Percentiles rank a stretch among this genome's conserved stretches.
Evolutionary conservation across 768 basidiomycete species (phyloP).

Genomic region (Leccinum imitatum): DNA sequence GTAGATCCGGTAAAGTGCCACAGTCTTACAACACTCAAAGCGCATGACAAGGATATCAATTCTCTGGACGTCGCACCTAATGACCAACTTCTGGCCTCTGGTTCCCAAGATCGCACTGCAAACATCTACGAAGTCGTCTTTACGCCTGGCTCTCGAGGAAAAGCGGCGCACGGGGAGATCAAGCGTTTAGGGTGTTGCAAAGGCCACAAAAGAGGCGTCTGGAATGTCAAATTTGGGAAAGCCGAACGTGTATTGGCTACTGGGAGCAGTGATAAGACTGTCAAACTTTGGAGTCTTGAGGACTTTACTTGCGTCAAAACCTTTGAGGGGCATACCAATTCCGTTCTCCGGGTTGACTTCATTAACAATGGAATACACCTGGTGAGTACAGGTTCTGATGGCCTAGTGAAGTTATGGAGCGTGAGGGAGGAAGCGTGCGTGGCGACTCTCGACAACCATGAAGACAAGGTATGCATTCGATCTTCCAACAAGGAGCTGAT

Average conservation of each 20-base stretch:
- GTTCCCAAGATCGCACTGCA: constrained; percentile 93
- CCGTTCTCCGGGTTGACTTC: constrained; percentile 92
- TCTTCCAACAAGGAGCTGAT: neutral
- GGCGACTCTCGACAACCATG: constrained; percentile 92
- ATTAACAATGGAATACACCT: constrained; percentile 81
- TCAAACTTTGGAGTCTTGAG: constrained; percentile 92
- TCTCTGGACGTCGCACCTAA: constrained; percentile 91
- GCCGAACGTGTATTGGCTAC: constrained; percentile 85
- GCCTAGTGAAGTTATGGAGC: constrained; percentile 95
- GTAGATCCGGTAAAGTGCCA: constrained; percentile 50
- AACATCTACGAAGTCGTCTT: constrained; percentile 85
- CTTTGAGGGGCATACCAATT: constrained; percentile 98
- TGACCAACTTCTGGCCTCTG: constrained; percentile 84
- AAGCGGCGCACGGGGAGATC: constrained; percentile 63
- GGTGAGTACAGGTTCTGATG: constrained; percentile 89
- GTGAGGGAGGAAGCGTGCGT: constrained; percentile 84
- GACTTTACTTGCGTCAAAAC: constrained; percentile 94
- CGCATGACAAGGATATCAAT: constrained; percentile 99
- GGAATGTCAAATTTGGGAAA: constrained; percentile 87
- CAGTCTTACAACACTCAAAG: constrained; percentile 82
- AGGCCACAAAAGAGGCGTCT: constrained; percentile 96
- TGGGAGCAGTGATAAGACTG: constrained; percentile 92
- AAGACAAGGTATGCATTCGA: constrained; percentile 75
- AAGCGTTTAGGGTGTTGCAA: constrained; percentile 83
- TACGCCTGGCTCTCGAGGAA: constrained; percentile 36